Evolutionary conservation across 2,329 filamentous ascomycete genomes (phyloP).

Genomic region (Fusarium keratoplasticum): DNA sequence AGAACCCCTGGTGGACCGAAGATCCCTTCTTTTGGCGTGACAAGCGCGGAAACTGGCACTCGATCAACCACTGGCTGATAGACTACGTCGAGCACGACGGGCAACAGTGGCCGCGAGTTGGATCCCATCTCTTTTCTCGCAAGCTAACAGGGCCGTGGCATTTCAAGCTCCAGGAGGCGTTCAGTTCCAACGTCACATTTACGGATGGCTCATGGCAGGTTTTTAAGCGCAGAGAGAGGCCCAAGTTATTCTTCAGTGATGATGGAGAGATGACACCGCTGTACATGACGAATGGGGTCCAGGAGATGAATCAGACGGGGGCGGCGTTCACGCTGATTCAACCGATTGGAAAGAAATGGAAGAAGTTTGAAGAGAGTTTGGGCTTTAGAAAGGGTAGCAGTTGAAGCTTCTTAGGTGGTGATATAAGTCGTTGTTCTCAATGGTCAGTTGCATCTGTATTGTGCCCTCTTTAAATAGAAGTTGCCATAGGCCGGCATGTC

Average conservation of each 20-base stretch:
- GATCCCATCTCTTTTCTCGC: slow-evolving; percentile 45
- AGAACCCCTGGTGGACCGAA: slow-evolving; percentile 38
- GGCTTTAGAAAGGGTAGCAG: not conserved
- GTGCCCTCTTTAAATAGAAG: not conserved
- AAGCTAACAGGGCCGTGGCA: slow-evolving; percentile 46
- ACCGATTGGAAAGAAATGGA: slow-evolving; percentile 28
- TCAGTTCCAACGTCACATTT: slow-evolving; percentile 45
- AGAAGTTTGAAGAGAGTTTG: slow-evolving; percentile 13
- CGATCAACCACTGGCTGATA: slow-evolving; percentile 48
- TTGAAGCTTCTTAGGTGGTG: rapidly evolving
- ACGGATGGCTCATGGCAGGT: slow-evolving; percentile 54
- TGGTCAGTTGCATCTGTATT: not conserved
- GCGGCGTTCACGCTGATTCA: slow-evolving; percentile 28
- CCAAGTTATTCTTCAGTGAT: slow-evolving; percentile 61
- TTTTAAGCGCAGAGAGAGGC: slow-evolving; percentile 59
- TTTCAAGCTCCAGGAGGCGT: slow-evolving; percentile 44
- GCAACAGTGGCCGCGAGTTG: slow-evolving; percentile 45
- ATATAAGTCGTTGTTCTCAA: too few relatives aligned
- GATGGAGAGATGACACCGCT: slow-evolving; percentile 57
- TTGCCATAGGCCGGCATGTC: not conserved
- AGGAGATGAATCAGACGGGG: slow-evolving; percentile 46
- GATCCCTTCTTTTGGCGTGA: slow-evolving; percentile 51
- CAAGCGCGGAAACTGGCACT: slow-evolving; percentile 48
- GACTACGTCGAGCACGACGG: slow-evolving; percentile 42
- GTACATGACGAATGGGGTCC: slow-evolving; percentile 60